Evolutionary conservation across 352 stramenopile genomes (phyloP), one percentile per base, ranked within the genome.

Genomic region (Aphanomyces stellatus): DNA sequence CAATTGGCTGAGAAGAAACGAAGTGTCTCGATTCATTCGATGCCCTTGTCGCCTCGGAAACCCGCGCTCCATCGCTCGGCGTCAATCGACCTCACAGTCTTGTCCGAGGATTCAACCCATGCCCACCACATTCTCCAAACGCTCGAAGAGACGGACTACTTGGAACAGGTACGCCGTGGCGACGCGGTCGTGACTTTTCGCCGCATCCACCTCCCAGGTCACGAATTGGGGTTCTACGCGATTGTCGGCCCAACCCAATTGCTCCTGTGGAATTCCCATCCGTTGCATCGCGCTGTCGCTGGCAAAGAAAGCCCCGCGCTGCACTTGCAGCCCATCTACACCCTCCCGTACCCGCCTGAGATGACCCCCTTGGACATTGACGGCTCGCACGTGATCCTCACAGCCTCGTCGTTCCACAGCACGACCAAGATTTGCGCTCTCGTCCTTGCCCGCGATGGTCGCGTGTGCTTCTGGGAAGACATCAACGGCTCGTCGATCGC

Each of bases 241-340:
- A 33, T 67, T 41, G 25, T 67, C 11, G 28, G 60, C 17, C 4
- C 60, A 6, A 51, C 48, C 34, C 60, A 51, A 19, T 22, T 67
- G 8, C 22, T 67, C 28, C 7, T 67, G 42, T 67, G 60, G 60
- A 67, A 67, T 33, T 67, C 60, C 4, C 60, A 67, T 22, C 37
- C 42, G 15, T n/a, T 67, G 41, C 48, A 67, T 33, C 60, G 60
- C 22, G 40, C 60, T 6, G 27, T 67, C 46, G 22, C 11, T 57
- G 27, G 37, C 60, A 57, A 51, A 53, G 41, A 60, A 28, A 40
- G 48, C 40, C 49, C 41, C 24, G 22, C 49, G 49, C 11, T 57
- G 49, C 49, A 57, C n/a, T 37, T 57, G 49, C 49, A 30, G 49
- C 30, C 25, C 11, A 34, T 57, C 13, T 34, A 22, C 8, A 57